Base-by-base conservation (phyloP, 2,329 filamentous ascomycete genomes). In the Beauveria varroae region DNA sequence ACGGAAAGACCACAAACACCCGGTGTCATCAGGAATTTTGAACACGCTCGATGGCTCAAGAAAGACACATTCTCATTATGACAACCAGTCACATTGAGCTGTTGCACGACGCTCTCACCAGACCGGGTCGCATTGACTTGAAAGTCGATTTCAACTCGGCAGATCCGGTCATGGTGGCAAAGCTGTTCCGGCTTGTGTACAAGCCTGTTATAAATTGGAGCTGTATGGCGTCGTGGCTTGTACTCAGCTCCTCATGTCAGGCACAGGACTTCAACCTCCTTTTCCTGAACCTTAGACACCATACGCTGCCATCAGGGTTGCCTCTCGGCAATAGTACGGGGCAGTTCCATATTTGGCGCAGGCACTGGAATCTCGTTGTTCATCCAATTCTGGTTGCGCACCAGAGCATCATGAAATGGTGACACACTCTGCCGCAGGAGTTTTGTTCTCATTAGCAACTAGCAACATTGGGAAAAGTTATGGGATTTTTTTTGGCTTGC, bases 281-380 rank as follows among this genome's bases (percentile, higher is more conserved):
- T 65, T 8, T 68, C 65, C 52, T 68, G 66, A 26, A 76, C 68
- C 53, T 65, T 67, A 41, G 64, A 63, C 22, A 77, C 73, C 61
- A 77, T 68, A n/a, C 64, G 61, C 66, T 77, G 75, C 75, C 75
- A 77, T 75, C 75, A 77, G 26, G 73, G 66, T 37, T 63, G 54
- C 53, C 75, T 72, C 40, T 69, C 62, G 46, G 66, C 62, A 54
- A 76, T 67, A 20, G 65, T 59, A 22, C 65, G 60, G 47, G 67
- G 55, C 18, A 71, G 49, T 41, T 62, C 47, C 46, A 44, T 41
- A 40, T 60, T 63, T 44, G 60, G 50, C 6, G 64, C 63, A 20
- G 61, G 53, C 18, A 67, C 28, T 37, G 65, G 62, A 37, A 72
- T 63, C 18, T 73, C 69, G 8, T 47, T 44, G 28, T 71, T 65